Evolutionary conservation across 1,284 basidiomycete genomes (phyloP), one percentile per base, ranked within the genome.

Genomic region (Cutaneotrichosporon dermatis): DNA sequence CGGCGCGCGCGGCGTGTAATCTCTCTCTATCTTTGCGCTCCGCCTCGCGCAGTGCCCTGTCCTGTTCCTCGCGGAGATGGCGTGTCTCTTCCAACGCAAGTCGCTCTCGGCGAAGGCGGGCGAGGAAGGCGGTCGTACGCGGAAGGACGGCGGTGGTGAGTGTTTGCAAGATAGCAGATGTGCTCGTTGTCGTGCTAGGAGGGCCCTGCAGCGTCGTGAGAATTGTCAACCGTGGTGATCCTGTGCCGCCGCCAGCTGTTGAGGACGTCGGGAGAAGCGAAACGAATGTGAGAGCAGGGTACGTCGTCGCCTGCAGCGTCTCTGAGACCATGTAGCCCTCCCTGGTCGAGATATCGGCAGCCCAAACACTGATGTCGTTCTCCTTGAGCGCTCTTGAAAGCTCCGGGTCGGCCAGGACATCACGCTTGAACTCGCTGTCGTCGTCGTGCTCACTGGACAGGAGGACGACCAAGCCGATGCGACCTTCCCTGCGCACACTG

Each of bases 391-490:
- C 72, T 34, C 83, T 82, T 4, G 91, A 83, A 51, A 94, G 81
- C 9, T 82, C 80, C 4, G 84, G 78, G 70, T 94, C 87, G 1
- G 88, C 87, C 12, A 97, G 80, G 0, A 91, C 90, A 10, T 84
- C 83, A 62, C 88, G 90, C 77, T 93, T 93, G 80, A 97, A 97
- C 65, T 86, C 86, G 1, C 86, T 81, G 43, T 88, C 88, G 68
- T 94, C 87, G 70, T 95, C 90, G 68, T 98, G 93, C 69, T 96
- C 92, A 41, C 86, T 85, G 69, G 89, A 92, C 51, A 92, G 86
- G n/a, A 98, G 80, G 1, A 97, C 78, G 1, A 94, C 83, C 67
- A 90, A 88, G 0, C 88, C 87, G 50, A 96, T 82, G 74, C 84
- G 84, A 33, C 84, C 79, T 51, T 94, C 87, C 54, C 81, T 83